These are phyloP conservation scores for Flagelloscypha sp. DNA, from an alignment of 768 basidiomycete genomes.

Conservation along the genomic window DNA sequence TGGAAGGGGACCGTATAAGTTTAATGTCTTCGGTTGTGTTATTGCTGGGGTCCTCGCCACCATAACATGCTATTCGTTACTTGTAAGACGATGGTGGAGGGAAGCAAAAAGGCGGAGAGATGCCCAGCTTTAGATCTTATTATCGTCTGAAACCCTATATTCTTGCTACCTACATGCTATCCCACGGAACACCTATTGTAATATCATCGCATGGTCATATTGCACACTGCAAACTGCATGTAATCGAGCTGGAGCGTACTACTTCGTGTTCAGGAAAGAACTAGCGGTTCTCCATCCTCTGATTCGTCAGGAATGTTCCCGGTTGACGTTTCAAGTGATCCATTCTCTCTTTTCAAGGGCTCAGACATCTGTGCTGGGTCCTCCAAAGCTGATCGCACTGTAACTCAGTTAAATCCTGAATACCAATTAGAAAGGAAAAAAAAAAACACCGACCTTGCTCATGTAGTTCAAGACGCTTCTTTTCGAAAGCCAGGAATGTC, in stretches of 20 bases:
- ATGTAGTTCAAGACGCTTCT: conserved; percentile 32
- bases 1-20: no score
- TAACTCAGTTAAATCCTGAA: background rate
- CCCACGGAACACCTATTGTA: background rate
- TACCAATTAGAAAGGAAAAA: background rate
- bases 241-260: background rate
- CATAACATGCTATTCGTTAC: conserved; percentile 30
- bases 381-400: conserved; percentile 35
- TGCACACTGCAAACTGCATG: background rate
- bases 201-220: background rate
- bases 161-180: background rate
- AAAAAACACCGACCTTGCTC: conserved; percentile 29
- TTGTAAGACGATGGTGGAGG: conserved; percentile 61
- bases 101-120: conserved; percentile 35
- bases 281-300: conserved; percentile 9
- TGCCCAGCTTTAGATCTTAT: background rate
- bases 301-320: conserved; percentile 4
- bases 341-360: no score
- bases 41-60: conserved; percentile 38
- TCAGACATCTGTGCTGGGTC: conserved; percentile 33
- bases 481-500: conserved; percentile 35
- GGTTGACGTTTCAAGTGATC: conserved; percentile 21
- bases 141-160: conserved; percentile 1
- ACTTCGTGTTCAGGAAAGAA: background rate
- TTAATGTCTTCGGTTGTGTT: conserved; percentile 49